phyloP scores from a whole-genome alignment of 345 rosid genomes.

The Lumnitzera racemosa region DNA sequence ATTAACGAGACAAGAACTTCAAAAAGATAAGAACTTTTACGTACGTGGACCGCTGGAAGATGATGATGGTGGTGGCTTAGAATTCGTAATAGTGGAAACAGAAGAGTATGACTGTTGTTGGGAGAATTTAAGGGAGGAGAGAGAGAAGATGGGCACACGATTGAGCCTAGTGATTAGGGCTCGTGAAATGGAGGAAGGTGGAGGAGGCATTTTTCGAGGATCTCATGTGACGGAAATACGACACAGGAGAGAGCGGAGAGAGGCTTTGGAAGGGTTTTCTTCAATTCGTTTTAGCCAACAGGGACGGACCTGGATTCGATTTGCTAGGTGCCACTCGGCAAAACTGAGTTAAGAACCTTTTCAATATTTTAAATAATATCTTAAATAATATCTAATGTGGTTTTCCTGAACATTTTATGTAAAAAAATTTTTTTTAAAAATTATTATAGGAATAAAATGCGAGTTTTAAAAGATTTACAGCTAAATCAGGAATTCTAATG shows the following conservation, averaged over 20 bases:
- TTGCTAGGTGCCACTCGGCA: too few relatives aligned
- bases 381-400: too few relatives aligned
- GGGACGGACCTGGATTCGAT: too few relatives aligned
- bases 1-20: neutral
- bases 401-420: too few relatives aligned
- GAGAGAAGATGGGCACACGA: conserved; percentile 10
- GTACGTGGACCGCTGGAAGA: conserved; percentile 38
- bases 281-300: too few relatives aligned
- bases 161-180: conserved; percentile 28
- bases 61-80: conserved; percentile 5
- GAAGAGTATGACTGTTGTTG: conserved; percentile 14
- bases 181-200: conserved; percentile 34
- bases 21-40: neutral
- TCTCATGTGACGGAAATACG: conserved; percentile 9
- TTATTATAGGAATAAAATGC: too few relatives aligned
- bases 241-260: neutral
- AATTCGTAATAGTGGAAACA: neutral
- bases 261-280: too few relatives aligned
- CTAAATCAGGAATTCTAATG: too few relatives aligned
- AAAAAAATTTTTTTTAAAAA: too few relatives aligned
- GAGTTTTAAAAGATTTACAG: too few relatives aligned
- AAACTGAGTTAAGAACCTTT: too few relatives aligned
- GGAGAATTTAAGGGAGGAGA: conserved; percentile 4
- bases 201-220: conserved; percentile 22
- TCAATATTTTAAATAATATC: too few relatives aligned